Evolutionary conservation across 2,329 filamentous ascomycete species (phyloP), one percentile per base, ranked within the genome.

Genomic region (Endoconidiophora laricicola): DNA sequence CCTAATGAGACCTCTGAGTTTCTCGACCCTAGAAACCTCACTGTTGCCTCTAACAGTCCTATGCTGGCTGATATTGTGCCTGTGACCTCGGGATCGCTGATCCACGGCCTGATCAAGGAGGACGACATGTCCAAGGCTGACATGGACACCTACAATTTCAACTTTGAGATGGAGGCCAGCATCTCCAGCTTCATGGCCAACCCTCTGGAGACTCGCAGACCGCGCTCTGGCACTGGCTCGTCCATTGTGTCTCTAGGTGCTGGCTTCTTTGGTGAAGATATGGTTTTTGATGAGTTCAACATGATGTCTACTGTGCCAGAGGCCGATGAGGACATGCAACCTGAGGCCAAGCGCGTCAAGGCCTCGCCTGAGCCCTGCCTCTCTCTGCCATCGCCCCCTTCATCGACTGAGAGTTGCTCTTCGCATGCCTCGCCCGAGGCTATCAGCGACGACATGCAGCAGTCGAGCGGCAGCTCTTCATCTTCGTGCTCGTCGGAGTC

Each of bases 11-110:
- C 74, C 43, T 78, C 79, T 2, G 82, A 86, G 60, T 93, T 91
- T 64, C 94, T 90, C 66, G 88, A 95, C 62, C 88, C 90, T 33
- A 81, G 88, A 60, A 86, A 94, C 61, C 69, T 95, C 56, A 94
- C 84, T 18, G 85, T 94, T 24, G 65, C 61, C 47, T 62, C 69
- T 60, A 65, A 69, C 54, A 72, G 69, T 58, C 63, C 71, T 38
- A 33, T 33, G 29, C 29, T 33, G 6, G 29, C 7, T 12, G 29
- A 33, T 3, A 33, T 33, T 12, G 29, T 33, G 9, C 70, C 67
- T 6, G 61, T 72, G 46, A 66, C 71, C 6, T 66, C 73, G 43
- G 81, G 81, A 40, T 73, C 73, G 16, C 66, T 84, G n/a, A 71
- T 71, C 46, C 78, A 82, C 59, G 74, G 80, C 64, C 78, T 83